Evolutionary conservation across 768 basidiomycete species (phyloP), one percentile per base, ranked within the genome.

Genomic region (Auricularia sp.): DNA sequence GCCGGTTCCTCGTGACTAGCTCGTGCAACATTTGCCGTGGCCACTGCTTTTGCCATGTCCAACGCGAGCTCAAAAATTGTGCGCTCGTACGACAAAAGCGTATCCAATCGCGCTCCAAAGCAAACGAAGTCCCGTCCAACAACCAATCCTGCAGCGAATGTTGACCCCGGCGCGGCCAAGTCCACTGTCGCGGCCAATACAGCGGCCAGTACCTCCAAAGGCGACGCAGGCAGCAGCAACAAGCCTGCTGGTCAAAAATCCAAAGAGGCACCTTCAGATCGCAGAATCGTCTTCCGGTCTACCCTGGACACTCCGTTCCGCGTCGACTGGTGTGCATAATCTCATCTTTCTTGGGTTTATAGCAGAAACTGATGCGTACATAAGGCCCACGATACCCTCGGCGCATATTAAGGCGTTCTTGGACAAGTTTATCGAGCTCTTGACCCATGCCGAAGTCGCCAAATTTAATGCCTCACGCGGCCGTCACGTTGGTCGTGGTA

Each of bases 71-170:
- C 29, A 2, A 54, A 54, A 18, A 54, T 29, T 35, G 56, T 24
- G 56, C 56, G 56, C 56, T 59, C 56, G 24, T 59, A 59, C 56
- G 56, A 35, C 24, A 14, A 59, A 14, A 59, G 56, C 56, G 34
- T 59, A 4, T 59, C 56, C 24, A 59, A 59, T 34, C 56, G 56
- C 24, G 56, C 56, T 6, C 56, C 14, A 29, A 59, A 59, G 29
- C 56, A 29, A 1, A 59, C 24, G 56, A 59, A 59, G 29, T 29
- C 24, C 4, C 24, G 14, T 8, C 24, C 14, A 8, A 6, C 24
- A 8, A 42, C 39, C 39, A 14, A 42, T 42, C 39, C 39, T 7
- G 39, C 39, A 42, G 39, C 39, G 8, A 42, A 42, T 7, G 13
- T 14, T 42, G 39, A 42, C 39, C 29, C 24, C 6, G 24, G 7